Base-by-base conservation (phyloP, 495 filamentous ascomycete species). In the Thozetella sp. region DNA sequence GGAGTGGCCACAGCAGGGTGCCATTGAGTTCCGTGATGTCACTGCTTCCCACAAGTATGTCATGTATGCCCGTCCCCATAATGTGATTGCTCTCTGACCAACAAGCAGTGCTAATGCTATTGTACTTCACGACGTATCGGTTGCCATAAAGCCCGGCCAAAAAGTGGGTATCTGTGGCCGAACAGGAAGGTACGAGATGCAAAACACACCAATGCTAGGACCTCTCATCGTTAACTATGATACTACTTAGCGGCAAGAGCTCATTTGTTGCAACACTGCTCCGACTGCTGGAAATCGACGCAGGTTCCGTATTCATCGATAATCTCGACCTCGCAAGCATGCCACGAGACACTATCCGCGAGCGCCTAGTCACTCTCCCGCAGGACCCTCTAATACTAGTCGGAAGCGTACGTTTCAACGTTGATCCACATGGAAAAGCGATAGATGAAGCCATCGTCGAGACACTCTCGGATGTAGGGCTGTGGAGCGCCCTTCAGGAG, bases 341-440 rank as follows among this genome's bases (percentile, higher is more conserved):
- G 2, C 71, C 71, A 9, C 57, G 71, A 4, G 24, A 72, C 22
- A 54, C 58, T 11, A 53, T 76, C 20, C 72, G 78, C 1, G 65
- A 70, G 22, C 51, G 51, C 53, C 66, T 83, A 34, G 75, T 78
- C 54, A 67, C 72, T 25, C 67, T 83, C 0, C 76, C 80, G 2
- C 81, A 83, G 62, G 75, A 81, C 22, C 61, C 73, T 0, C 68
- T 79, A 40, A 67, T 82, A 1, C 59, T 81, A 15, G 66, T 68
- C 22, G 80, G 76, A 13, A 71, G 64, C 9, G 76, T 84, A 0
- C 71, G 81, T 10, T 55, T 73, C 13, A 84, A 84, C 40, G 74
- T 71, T 25, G 78, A 85, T 53, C 70, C 80, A 60, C 57, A 63
- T 37, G 66, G 61, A 1, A 64, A 58, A 0, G 67, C 70, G 1